Conservation (phyloP, 2,329 filamentous ascomycete species). For the Pseudofabraea citricarpa region DNA sequence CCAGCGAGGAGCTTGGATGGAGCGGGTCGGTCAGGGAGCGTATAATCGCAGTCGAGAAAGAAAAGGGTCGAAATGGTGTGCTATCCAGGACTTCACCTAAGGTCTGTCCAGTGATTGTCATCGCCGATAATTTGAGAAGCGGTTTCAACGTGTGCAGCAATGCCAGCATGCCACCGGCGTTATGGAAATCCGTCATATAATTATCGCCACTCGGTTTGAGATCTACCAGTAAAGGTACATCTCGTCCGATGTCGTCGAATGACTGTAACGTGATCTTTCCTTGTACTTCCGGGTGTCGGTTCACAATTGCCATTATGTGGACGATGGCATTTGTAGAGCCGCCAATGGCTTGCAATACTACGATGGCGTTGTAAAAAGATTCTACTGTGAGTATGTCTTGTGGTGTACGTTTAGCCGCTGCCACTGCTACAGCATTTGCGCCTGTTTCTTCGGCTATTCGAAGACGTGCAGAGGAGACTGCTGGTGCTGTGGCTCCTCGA, state of each 20-base stretch:
- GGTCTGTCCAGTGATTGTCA: constrained; percentile 41
- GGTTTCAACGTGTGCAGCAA: constrained; percentile 40
- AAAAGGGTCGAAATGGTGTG: constrained; percentile 35
- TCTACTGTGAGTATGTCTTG: constrained; percentile 39
- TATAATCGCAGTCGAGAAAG: constrained; percentile 37
- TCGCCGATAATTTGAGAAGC: constrained; percentile 38
- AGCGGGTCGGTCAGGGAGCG: constrained; percentile 39
- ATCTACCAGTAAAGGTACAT: constrained; percentile 42
- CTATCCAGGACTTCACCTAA: constrained; percentile 39
- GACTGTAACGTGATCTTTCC: constrained; percentile 39
- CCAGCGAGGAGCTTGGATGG: constrained; percentile 38
- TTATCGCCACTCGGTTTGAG: constrained; percentile 49
- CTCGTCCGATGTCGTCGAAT: constrained; percentile 42
- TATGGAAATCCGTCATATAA: constrained; percentile 51
- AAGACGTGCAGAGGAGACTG: constrained; percentile 41
- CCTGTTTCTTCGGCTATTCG: constrained; percentile 51
- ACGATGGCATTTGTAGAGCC: constrained; percentile 39
- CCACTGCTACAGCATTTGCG: constrained; percentile 39
- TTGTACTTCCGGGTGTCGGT: constrained; percentile 42
- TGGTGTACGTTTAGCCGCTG: constrained; percentile 32
- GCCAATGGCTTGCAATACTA: constrained; percentile 38
- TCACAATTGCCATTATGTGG: constrained; percentile 39
- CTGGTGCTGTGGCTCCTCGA: constrained; percentile 45
- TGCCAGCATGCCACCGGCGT: constrained; percentile 45
- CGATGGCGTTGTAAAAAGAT: constrained; percentile 43